Evolutionary conservation across 306 rosid genomes (phyloP), one percentile per base, ranked within the genome.

Genomic region (Cajanus cajan): DNA sequence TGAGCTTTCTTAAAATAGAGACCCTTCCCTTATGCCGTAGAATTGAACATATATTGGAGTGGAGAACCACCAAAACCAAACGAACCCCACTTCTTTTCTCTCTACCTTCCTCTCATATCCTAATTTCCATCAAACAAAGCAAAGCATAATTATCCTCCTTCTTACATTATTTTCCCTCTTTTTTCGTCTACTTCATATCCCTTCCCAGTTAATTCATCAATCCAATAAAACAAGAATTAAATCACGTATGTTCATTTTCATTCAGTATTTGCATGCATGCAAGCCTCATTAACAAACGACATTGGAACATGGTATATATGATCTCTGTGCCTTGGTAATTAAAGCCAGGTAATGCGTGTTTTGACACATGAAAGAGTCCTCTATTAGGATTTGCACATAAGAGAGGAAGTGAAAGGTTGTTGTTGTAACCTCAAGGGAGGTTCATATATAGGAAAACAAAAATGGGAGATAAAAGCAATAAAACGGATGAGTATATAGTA

Each of bases 21-120:
- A 39, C n/a, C 36, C 70, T 34, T 43, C n/a, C 63, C 70, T 13
- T 64, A 15, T 22, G 67, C 90, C 86, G 0, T 64, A 75, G 71
- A 82, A 70, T 74, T 73, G 34, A 67, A 33, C 67, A 43, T n/a
- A n/a, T n/a, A n/a, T 82, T 84, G 78, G 71, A 62, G 81, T 73
- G 87, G 84, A 74, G 36, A 73, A 68, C 90, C 88, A 85, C 84
- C 80, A 79, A 76, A 83, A 81, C 77, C 4, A 76, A 76, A 76
- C 44, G 47, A 76, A 63, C 52, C 69, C 59, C n/a, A 31, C 63
- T 83, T 15, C 57, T 52, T 55, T 28, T 33, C 78, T 43, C 80
- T 74, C 28, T 52, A 2, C 73, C 73, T 70, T 21, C 77, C 70
- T 71, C 76, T 41, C 79, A 11, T 54, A 34, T 69, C 61, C 68